A percentile compares a stretch with the other conserved stretches of the same genome.
phyloP scores from a whole-genome alignment of 345 rosid genomes.

The Acer campestre region DNA sequence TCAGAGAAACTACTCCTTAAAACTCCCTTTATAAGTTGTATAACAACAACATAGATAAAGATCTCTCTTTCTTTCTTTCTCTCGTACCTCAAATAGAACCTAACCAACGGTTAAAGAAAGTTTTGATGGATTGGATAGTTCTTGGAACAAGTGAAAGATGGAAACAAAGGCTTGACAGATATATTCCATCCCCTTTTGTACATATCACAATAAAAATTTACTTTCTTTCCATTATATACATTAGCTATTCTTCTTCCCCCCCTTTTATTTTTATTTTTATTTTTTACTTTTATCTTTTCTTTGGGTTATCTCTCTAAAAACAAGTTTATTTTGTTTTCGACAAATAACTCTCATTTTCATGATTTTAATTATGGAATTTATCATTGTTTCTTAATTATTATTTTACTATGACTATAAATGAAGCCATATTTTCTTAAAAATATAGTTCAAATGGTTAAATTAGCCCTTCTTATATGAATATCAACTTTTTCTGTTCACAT shows the following conservation, averaged over 20 bases:
- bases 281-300: neutral
- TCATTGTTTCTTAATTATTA: too few relatives aligned
- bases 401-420: too few relatives aligned
- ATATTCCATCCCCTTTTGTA: neutral
- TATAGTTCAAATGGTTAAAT: neutral
- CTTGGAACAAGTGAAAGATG: constrained; percentile 33
- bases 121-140: constrained; percentile 13
- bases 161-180: constrained; percentile 1
- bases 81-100: constrained; percentile 15
- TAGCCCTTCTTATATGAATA: neutral
- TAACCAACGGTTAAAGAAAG: constrained; percentile 17
- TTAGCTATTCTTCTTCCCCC: neutral
- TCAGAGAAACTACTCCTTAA: neutral
- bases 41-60: neutral
- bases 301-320: too few relatives aligned
- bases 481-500: neutral
- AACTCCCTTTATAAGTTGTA: neutral
- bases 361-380: too few relatives aligned
- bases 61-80: constrained; percentile 2
- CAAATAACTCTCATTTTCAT: too few relatives aligned
- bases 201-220: neutral
- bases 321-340: too few relatives aligned
- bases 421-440: too few relatives aligned
- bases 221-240: neutral
- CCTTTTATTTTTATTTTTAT: neutral